phyloP scores from a whole-genome alignment of 495 filamentous ascomycete species.

The Cryomyces antarcticus region DNA sequence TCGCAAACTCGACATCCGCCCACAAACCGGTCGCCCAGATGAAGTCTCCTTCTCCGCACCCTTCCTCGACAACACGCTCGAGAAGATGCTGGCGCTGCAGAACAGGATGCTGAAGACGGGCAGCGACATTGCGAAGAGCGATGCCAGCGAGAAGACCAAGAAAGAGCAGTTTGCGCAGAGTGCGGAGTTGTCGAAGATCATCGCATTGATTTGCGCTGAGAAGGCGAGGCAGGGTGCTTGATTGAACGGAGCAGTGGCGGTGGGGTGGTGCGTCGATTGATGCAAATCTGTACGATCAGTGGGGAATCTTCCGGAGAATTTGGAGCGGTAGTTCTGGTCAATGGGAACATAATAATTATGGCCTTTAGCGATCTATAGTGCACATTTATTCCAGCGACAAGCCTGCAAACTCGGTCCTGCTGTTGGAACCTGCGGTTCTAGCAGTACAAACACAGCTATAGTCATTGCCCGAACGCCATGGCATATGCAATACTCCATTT shows the following conservation, averaged over 20 bases:
- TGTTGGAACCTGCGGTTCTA: no score
- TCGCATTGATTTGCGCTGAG: constrained; percentile 23
- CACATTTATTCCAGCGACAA: no score
- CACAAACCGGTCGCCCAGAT: constrained; percentile 10
- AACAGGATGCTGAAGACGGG: constrained; percentile 19
- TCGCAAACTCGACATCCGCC: constrained; percentile 21
- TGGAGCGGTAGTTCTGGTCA: no score
- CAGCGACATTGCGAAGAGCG: constrained; percentile 13
- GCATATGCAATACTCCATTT: background rate
- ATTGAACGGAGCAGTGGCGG: no score
- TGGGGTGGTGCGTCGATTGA: no score
- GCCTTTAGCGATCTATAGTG: no score
- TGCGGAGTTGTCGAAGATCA: constrained; percentile 20
- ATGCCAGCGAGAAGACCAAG: constrained; percentile 17
- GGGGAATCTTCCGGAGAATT: no score
- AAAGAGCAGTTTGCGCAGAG: constrained; percentile 21
- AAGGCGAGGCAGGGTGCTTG: constrained; percentile 22
- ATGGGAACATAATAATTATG: no score
- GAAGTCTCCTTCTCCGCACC: constrained; percentile 19
- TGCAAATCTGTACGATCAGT: no score
- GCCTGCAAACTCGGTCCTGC: no score
- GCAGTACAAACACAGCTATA: no score
- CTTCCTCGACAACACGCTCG: constrained; percentile 23
- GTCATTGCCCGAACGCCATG: background rate
- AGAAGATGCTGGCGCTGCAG: constrained; percentile 21